Conservation (phyloP, 2,329 filamentous ascomycete genomes). For the Trichoderma pleuroti region DNA sequence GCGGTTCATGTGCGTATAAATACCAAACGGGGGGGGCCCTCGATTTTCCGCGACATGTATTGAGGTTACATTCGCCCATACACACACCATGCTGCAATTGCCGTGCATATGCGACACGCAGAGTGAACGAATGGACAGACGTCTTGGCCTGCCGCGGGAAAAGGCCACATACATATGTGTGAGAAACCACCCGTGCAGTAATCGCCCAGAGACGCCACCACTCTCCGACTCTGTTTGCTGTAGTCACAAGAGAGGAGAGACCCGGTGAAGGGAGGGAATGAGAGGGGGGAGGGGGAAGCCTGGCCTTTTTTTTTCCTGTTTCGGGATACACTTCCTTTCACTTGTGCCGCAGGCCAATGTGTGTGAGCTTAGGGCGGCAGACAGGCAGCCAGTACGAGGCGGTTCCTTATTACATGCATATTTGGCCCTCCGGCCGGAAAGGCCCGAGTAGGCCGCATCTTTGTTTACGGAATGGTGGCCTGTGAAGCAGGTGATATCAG, state of each 20-base stretch:
- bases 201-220: constrained; percentile 19
- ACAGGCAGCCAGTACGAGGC: constrained; percentile 6
- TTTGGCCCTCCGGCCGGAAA: constrained; percentile 17
- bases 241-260: constrained; percentile 10
- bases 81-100: constrained; percentile 21
- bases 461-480: constrained; percentile 13
- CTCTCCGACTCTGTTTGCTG: neutral
- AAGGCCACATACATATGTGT: constrained; percentile 19
- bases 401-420: constrained; percentile 19
- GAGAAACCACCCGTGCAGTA: neutral
- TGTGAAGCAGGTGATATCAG: constrained; percentile 15
- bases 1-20: constrained; percentile 21
- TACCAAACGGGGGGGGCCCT: constrained; percentile 18
- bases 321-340: constrained; percentile 8
- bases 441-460: constrained; percentile 16
- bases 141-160: constrained; percentile 18
- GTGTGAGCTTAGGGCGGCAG: constrained; percentile 7
- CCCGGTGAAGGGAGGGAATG: constrained; percentile 15
- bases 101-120: constrained; percentile 20
- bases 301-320: constrained; percentile 5
- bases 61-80: constrained; percentile 27
- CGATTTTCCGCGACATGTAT: constrained; percentile 26
- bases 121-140: constrained; percentile 18
- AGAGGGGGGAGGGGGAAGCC: neutral
- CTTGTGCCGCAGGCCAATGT: constrained; percentile 5